phyloP scores from a whole-genome alignment of 108 stramenopile species.

The Nannochloropsis gaditana region DNA sequence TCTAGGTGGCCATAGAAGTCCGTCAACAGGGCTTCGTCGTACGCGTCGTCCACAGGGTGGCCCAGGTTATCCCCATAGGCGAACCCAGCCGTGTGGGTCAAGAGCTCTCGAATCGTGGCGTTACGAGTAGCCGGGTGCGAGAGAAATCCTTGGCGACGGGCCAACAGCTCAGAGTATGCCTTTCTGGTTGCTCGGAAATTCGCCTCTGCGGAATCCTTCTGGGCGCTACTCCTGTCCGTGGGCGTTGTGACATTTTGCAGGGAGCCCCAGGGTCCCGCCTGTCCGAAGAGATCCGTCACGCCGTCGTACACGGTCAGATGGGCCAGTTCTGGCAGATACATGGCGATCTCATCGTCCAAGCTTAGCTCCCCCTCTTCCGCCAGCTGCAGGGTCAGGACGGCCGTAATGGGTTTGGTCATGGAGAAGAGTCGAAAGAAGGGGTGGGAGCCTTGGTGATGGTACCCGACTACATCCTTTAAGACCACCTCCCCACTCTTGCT shows the following conservation, averaged over 20 bases:
- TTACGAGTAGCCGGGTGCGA: background rate
- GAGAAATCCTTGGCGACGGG: background rate
- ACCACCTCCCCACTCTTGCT: background rate
- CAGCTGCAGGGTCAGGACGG: slow-evolving; percentile 4
- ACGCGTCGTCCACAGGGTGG: background rate
- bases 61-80: background rate
- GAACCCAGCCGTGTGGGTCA: slow-evolving; percentile 22
- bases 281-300: background rate
- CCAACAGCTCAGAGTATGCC: background rate
- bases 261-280: background rate
- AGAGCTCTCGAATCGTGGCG: slow-evolving; percentile 14
- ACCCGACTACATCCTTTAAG: background rate
- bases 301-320: slow-evolving; percentile 22
- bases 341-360: background rate
- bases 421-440: slow-evolving; percentile 5
- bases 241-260: no score
- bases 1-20: background rate
- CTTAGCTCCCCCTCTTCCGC: background rate
- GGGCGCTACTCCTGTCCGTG: background rate
- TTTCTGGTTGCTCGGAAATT: background rate
- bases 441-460: background rate
- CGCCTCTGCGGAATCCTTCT: background rate
- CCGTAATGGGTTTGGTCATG: slow-evolving; percentile 24
- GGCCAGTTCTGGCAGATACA: slow-evolving; percentile 7
- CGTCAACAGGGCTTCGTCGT: background rate